Conservation (phyloP, 2,329 filamentous ascomycete species). For the Paraconiothyrium sp. region DNA sequence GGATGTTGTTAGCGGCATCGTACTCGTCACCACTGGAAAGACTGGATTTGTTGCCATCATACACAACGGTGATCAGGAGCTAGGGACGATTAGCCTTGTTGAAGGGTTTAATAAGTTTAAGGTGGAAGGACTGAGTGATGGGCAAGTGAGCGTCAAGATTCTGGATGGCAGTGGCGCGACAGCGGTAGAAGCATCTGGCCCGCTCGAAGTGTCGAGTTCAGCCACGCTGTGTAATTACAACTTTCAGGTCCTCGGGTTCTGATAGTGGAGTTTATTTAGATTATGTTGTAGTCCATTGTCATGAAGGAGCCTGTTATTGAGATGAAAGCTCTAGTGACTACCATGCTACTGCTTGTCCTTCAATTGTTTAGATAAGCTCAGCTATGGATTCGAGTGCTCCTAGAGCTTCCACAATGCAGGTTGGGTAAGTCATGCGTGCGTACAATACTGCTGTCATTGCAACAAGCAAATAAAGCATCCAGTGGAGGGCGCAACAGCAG, state of each 20-base stretch:
- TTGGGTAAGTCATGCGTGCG: too few relatives aligned
- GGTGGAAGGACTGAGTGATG: slow-evolving; percentile 26
- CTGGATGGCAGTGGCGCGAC: slow-evolving; percentile 31
- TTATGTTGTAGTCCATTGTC: not conserved
- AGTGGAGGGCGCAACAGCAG: too few relatives aligned
- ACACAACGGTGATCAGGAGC: slow-evolving; percentile 27
- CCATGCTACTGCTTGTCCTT: not conserved
- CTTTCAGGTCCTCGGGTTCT: slow-evolving; percentile 25
- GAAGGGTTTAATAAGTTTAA: slow-evolving; percentile 35
- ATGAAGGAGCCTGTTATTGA: not conserved
- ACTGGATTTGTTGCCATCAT: slow-evolving; percentile 30
- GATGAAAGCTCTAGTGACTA: not conserved
- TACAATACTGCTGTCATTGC: too few relatives aligned
- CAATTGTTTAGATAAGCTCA: too few relatives aligned
- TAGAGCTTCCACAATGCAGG: too few relatives aligned
- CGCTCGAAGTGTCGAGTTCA: slow-evolving; percentile 16
- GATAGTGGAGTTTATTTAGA: not conserved
- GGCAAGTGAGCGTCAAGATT: slow-evolving; percentile 35
- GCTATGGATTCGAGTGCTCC: too few relatives aligned
- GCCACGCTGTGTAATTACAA: slow-evolving; percentile 28
- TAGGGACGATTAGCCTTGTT: slow-evolving; percentile 18
- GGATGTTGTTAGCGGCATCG: slow-evolving; percentile 35
- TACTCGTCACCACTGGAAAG: slow-evolving; percentile 29
- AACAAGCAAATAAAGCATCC: not conserved
- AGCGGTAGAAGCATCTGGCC: slow-evolving; percentile 26